Conservation (phyloP, 176 grass and related monocot genomes). For the Dactylis glomerata region DNA sequence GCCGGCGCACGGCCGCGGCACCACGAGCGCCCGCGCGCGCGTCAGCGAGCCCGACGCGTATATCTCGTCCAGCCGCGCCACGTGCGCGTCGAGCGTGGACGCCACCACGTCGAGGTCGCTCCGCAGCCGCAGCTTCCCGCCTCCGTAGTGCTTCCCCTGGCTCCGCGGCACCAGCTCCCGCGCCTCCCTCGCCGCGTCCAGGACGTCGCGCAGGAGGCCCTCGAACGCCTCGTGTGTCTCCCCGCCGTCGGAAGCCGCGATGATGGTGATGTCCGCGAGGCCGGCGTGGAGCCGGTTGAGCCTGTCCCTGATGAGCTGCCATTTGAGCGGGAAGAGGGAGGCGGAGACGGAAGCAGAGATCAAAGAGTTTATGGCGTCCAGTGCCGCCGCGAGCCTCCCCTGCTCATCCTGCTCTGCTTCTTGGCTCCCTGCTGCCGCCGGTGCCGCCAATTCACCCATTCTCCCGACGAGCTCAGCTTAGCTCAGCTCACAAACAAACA, state of each 20-base stretch:
- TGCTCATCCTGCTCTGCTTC: constrained; percentile 37
- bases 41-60: constrained; percentile 49
- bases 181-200: constrained; percentile 22
- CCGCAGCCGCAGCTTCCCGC: constrained; percentile 82
- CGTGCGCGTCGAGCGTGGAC: constrained; percentile 44
- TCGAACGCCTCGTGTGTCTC: constrained; percentile 25
- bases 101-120: constrained; percentile 74
- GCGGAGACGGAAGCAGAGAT: constrained; percentile 51
- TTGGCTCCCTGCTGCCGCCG: neutral
- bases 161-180: constrained; percentile 50
- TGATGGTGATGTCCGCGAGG: constrained; percentile 39
- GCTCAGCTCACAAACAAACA: neutral
- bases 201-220: constrained; percentile 31
- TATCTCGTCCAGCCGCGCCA: constrained; percentile 50
- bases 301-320: constrained; percentile 59
- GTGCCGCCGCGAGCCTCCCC: constrained; percentile 15
- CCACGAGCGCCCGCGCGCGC: constrained; percentile 52
- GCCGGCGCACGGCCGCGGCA: constrained; percentile 46
- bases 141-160: constrained; percentile 49
- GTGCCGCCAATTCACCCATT: constrained; percentile 37
- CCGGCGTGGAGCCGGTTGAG: constrained; percentile 65
- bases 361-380: constrained; percentile 28
- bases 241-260: neutral
- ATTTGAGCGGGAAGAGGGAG: constrained; percentile 71
- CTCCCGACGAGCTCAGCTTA: neutral